Percentiles rank a stretch among this genome's conserved stretches.
phyloP scores from a whole-genome alignment of 1,139 yeast genomes.

The Pichia sp. region DNA sequence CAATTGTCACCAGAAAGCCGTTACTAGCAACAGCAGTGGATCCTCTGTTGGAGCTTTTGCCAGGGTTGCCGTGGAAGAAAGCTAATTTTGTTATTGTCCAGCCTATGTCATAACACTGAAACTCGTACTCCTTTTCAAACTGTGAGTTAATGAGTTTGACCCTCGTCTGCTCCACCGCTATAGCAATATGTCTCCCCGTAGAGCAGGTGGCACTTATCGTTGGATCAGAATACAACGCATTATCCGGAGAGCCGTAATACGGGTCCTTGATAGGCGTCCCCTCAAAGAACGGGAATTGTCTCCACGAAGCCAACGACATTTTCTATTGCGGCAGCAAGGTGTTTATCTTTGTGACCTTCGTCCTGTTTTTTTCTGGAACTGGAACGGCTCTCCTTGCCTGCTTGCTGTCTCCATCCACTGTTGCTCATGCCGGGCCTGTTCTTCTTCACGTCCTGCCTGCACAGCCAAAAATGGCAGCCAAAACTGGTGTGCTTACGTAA shows the following conservation, averaged over 20 bases:
- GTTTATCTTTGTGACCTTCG: no score
- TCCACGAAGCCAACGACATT: conserved; percentile 58
- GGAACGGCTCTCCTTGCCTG: no score
- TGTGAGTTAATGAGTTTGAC: conserved; percentile 56
- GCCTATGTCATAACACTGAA: conserved; percentile 61
- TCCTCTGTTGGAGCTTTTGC: neutral
- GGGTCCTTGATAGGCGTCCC: conserved; percentile 84
- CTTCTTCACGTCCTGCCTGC: neutral
- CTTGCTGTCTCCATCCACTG: no score
- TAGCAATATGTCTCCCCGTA: conserved; percentile 48
- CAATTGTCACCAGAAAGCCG: conserved; percentile 59
- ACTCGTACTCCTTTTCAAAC: conserved; percentile 44
- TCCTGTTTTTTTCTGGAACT: no score
- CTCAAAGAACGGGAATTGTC: conserved; percentile 87
- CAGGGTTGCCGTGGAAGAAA: conserved; percentile 32
- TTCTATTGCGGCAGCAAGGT: neutral
- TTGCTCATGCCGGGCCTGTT: no score
- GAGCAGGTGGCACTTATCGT: conserved; percentile 59
- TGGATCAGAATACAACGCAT: conserved; percentile 72
- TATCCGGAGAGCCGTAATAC: conserved; percentile 49
- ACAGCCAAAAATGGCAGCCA: neutral
- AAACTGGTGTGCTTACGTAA: neutral
- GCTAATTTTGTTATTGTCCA: conserved; percentile 58
- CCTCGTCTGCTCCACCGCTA: conserved; percentile 54
- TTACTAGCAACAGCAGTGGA: neutral